Percentiles rank a stretch among this genome's conserved stretches.
phyloP scores from a whole-genome alignment of 2,329 filamentous ascomycete species.

The Hymenotorrendiella dingleyae region DNA sequence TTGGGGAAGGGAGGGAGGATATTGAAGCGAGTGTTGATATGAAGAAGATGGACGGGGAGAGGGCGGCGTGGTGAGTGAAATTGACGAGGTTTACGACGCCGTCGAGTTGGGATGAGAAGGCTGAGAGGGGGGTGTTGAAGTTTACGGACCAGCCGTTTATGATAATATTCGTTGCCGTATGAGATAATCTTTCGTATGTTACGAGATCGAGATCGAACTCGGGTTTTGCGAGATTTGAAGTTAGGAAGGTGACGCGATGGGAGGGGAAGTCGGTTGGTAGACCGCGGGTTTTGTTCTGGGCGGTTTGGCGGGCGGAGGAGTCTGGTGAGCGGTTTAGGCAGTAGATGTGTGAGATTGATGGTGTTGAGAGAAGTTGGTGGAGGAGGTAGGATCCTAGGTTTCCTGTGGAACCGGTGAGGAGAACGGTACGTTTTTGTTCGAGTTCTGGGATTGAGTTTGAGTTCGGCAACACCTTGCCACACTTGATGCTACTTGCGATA shows the following conservation, averaged over 20 bases:
- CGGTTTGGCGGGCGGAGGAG: conserved; percentile 3
- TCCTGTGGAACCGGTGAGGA: conserved; percentile 45
- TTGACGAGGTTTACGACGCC: conserved; percentile 34
- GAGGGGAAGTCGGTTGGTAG: conserved; percentile 28
- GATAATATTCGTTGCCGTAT: conserved; percentile 18
- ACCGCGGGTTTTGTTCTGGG: conserved; percentile 34
- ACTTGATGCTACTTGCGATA: background rate
- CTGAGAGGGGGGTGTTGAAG: conserved; percentile 29
- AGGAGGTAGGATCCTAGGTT: conserved; percentile 43
- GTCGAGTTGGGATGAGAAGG: conserved; percentile 33
- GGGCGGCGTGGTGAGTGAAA: conserved; percentile 6
- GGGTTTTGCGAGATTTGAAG: conserved; percentile 40
- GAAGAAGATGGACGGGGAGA: conserved; percentile 20
- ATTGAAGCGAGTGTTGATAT: conserved; percentile 24
- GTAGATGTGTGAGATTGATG: conserved; percentile 35
- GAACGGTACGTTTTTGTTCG: conserved; percentile 16
- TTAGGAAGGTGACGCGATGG: conserved; percentile 40
- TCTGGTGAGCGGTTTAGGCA: conserved; percentile 39
- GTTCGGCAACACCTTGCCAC: background rate
- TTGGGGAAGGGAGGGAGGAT: background rate
- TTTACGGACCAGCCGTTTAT: conserved; percentile 34
- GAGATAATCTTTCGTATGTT: conserved; percentile 2
- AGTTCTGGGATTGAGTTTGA: background rate
- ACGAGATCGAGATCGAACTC: conserved; percentile 40
- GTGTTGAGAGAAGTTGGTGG: conserved; percentile 30